A percentile compares a stretch with the other conserved stretches of the same genome.
Conservation (phyloP, 2,329 filamentous ascomycete genomes). For the Pseudogymnoascus sp. region DNA sequence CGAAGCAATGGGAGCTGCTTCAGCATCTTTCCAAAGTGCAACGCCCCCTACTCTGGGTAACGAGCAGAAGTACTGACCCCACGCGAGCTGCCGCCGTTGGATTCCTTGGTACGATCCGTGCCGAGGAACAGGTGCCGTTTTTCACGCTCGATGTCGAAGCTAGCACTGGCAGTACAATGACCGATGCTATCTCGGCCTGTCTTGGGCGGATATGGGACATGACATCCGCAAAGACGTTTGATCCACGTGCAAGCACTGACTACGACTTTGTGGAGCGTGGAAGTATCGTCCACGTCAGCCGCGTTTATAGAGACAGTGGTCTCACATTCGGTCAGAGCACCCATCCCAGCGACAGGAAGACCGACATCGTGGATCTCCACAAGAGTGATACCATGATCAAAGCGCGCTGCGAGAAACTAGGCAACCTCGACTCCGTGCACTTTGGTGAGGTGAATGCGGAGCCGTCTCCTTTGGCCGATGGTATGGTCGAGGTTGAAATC, state of each 20-base stretch:
- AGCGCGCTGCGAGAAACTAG: slow-evolving; percentile 3
- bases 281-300: slow-evolving; percentile 21
- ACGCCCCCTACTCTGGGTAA: slow-evolving; percentile 10
- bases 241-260: slow-evolving; percentile 15
- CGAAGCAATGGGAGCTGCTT: slow-evolving; percentile 9
- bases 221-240: neutral
- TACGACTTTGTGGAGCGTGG: slow-evolving; percentile 27
- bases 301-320: slow-evolving; percentile 23
- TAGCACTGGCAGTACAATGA: neutral
- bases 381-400: neutral
- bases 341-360: neutral
- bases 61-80: slow-evolving; percentile 7
- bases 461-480: neutral
- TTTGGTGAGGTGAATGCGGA: neutral
- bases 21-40: neutral
- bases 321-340: slow-evolving; percentile 17
- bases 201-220: neutral
- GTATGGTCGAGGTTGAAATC: neutral
- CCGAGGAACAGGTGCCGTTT: slow-evolving; percentile 11
- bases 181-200: neutral
- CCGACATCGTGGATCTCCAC: slow-evolving; percentile 8
- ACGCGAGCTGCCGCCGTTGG: neutral
- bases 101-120: slow-evolving; percentile 12
- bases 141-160: slow-evolving; percentile 14
- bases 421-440: neutral